Base-by-base conservation (phyloP, 352 stramenopile genomes). In the Globisporangium orthogonon region DNA sequence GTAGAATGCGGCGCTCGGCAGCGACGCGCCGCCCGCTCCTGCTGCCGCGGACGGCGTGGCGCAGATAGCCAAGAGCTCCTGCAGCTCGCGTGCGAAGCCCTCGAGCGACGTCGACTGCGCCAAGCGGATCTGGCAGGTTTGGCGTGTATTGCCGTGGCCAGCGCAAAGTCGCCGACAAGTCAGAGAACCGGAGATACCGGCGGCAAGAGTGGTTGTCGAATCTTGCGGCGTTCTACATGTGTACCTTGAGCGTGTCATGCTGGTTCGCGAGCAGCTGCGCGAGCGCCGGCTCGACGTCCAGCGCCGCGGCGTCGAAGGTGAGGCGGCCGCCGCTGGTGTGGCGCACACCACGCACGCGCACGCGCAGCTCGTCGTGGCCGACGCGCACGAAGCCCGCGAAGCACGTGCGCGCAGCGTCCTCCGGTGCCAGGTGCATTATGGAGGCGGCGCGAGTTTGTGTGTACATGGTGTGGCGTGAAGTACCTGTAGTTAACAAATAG, bases 321-420 rank as follows among this genome's bases (percentile, higher is more conserved):
- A 70, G 52, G 13, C 71, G 66, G 28, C 52, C 47, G 0, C 15
- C 63, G 28, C 7, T 29, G 15, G 43, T 56, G 11, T 73, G 67
- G 29, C 7, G 18, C 15, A 89, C 70, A 41, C 75, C 67, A 3
- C 47, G 58, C 40, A 89, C 66, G 2, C 76, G 64, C 44, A 89
- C 63, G 4, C 69, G 71, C 63, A 83, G 78, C 56, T 91, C 75
- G 29, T 74, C 65, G 10, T 50, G 52, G 14, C 60, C 65, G 2
- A 89, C 71, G 30, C 67, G 68, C 64, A 91, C 65, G 60, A 76
- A 91, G 49, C 75, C 79, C 28, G 65, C 63, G 53, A 79, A 88
- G 29, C 52, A 57, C 31, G 72, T 77, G 44, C 58, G 51, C 61
- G 52, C 58, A 0, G 66, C 65, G 54, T 88, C 60, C 44, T 86